Percentiles rank a stretch among this genome's conserved stretches.
These are phyloP conservation scores for Aspergillus egyptiacus DNA, from an alignment of 495 filamentous ascomycete species.

Conservation along the genomic window DNA sequence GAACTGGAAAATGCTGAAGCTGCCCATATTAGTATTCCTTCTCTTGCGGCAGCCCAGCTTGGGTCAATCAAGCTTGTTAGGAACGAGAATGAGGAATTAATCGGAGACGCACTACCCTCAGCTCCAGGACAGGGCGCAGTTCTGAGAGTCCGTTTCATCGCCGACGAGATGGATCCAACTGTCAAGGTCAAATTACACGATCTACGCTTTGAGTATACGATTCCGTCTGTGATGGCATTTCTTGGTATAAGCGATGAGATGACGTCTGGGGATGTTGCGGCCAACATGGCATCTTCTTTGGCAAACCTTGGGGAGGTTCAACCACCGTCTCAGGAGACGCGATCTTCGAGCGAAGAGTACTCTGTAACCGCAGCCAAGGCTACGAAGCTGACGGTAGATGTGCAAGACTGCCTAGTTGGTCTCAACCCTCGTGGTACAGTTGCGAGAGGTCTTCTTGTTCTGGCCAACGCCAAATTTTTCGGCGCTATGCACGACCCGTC, in stretches of 20 bases:
- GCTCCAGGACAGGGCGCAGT: conserved; percentile 41
- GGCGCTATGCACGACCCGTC: conserved; percentile 55
- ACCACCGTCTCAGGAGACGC: conserved; percentile 19
- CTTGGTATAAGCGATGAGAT: conserved; percentile 61
- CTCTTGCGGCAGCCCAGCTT: conserved; percentile 69
- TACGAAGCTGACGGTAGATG: conserved; percentile 63
- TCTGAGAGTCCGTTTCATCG: conserved; percentile 77
- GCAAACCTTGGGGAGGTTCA: conserved; percentile 62
- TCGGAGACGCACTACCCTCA: conserved; percentile 47
- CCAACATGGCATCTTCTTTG: conserved; percentile 73
- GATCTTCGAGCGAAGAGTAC: conserved; percentile 13
- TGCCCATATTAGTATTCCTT: conserved; percentile 80
- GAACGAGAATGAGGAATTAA: conserved; percentile 63
- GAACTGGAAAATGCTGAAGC: conserved; percentile 57
- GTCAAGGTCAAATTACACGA: conserved; percentile 82
- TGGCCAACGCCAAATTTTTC: conserved; percentile 67
- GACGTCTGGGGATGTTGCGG: conserved; percentile 66
- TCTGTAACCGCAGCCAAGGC: conserved; percentile 35
- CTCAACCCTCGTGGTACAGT: conserved; percentile 73
- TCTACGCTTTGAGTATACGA: conserved; percentile 74
- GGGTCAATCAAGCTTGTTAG: conserved; percentile 51
- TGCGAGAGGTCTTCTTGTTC: conserved; percentile 68
- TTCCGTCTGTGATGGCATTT: conserved; percentile 73
- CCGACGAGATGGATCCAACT: conserved; percentile 88
- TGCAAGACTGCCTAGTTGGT: conserved; percentile 75